Conservation (phyloP, 2,329 filamentous ascomycete genomes). For the Gyromitra esculenta region DNA sequence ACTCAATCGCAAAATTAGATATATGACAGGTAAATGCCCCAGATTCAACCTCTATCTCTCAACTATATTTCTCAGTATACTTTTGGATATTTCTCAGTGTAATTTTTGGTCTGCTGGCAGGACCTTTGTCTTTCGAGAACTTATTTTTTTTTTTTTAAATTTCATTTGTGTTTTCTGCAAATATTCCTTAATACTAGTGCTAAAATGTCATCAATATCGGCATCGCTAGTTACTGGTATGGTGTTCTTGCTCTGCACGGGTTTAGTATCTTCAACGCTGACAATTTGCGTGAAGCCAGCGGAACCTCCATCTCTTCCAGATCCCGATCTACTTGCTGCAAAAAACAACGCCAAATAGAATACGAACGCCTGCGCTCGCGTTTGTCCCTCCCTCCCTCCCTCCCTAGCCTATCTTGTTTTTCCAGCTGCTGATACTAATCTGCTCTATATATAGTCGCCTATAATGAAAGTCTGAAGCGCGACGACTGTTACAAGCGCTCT, state of each 20-base stretch:
- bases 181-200: not conserved
- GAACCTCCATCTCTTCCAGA: not conserved
- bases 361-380: slow-evolving; percentile 82
- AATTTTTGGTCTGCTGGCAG: too few relatives aligned
- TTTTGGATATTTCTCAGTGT: too few relatives aligned
- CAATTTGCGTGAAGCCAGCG: not conserved
- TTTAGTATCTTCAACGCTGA: not conserved
- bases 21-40: too few relatives aligned
- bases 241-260: not conserved
- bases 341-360: slow-evolving; percentile 75
- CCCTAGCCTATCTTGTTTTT: not conserved
- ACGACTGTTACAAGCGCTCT: slow-evolving; percentile 78
- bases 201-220: not conserved
- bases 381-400: not conserved
- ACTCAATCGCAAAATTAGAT: too few relatives aligned
- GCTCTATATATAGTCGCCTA: slow-evolving; percentile 68
- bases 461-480: slow-evolving; percentile 79
- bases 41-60: too few relatives aligned
- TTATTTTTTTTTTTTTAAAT: not conserved
- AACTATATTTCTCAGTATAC: too few relatives aligned
- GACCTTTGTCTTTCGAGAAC: not conserved
- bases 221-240: not conserved
- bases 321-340: not conserved
- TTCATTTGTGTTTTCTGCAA: not conserved
- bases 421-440: not conserved